Conservation (phyloP, 345 rosid genomes). For the Gossypium ekmanianum region DNA sequence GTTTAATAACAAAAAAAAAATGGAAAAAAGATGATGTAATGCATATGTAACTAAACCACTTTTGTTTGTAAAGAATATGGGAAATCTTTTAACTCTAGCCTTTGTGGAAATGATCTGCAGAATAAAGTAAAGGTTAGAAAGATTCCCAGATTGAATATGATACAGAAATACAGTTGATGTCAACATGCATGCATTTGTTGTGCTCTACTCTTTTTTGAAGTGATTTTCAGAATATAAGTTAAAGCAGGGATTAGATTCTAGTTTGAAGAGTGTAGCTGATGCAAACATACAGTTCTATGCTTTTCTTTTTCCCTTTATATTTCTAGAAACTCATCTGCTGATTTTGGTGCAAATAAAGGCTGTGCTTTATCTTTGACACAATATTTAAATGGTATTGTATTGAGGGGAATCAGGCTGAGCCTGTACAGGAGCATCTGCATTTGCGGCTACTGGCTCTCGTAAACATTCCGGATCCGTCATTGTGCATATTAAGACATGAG, state of each 20-base stretch:
- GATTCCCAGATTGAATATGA: constrained; percentile 28
- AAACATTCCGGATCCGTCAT: no score
- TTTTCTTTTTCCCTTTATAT: background rate
- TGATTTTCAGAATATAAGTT: constrained; percentile 19
- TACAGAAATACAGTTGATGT: background rate
- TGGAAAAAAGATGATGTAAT: background rate
- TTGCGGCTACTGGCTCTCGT: background rate
- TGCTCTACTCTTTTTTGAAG: constrained; percentile 7
- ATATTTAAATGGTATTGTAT: background rate
- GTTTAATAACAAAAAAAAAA: no score
- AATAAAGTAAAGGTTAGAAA: constrained; percentile 13
- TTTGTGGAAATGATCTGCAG: constrained; percentile 15
- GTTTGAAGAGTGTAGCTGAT: constrained; percentile 9
- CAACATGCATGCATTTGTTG: constrained; percentile 14
- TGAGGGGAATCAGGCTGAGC: background rate
- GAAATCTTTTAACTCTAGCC: background rate
- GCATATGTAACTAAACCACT: background rate
- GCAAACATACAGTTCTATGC: background rate
- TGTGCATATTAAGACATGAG: no score
- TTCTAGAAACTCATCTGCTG: background rate
- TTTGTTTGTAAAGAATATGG: background rate
- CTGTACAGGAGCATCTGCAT: background rate
- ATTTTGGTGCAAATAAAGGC: constrained; percentile 1
- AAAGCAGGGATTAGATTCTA: constrained; percentile 16
- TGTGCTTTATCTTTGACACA: background rate